Conservation (phyloP, 1,284 basidiomycete species). For the Cystobasidiaceae sp. region DNA sequence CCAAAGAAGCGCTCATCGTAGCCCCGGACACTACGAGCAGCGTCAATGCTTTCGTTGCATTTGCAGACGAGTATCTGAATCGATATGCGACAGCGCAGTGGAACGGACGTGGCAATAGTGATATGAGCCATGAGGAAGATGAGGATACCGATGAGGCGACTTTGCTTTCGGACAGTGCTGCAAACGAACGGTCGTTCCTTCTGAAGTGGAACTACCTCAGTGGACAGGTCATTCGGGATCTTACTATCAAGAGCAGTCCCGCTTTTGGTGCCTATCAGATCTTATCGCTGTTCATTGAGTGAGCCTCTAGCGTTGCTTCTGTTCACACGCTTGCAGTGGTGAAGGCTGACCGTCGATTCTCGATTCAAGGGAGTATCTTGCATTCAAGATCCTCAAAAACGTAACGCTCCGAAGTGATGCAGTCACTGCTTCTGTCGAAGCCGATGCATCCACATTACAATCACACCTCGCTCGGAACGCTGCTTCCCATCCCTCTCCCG, state of each 20-base stretch:
- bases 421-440: constrained; percentile 33
- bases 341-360: not conserved
- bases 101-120: too few relatives aligned
- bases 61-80: not conserved
- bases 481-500: not conserved
- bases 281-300: constrained; percentile 37
- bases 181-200: constrained; percentile 3
- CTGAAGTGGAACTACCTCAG: constrained; percentile 33
- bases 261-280: constrained; percentile 39
- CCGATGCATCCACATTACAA: too few relatives aligned
- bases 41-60: not conserved
- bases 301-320: not conserved
- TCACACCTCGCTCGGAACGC: not conserved
- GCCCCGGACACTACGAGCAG: too few relatives aligned
- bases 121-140: too few relatives aligned
- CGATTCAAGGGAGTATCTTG: constrained; percentile 30
- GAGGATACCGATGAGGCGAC: too few relatives aligned
- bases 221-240: constrained; percentile 36
- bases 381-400: constrained; percentile 34
- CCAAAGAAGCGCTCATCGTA: not conserved
- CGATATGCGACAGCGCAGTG: not conserved
- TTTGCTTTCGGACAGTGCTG: not conserved
- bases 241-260: constrained; percentile 33
- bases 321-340: not conserved
- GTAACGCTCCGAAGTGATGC: constrained; percentile 34